Evolutionary conservation across 768 basidiomycete species (phyloP).

Genomic region (Termitomyces sp.): DNA sequence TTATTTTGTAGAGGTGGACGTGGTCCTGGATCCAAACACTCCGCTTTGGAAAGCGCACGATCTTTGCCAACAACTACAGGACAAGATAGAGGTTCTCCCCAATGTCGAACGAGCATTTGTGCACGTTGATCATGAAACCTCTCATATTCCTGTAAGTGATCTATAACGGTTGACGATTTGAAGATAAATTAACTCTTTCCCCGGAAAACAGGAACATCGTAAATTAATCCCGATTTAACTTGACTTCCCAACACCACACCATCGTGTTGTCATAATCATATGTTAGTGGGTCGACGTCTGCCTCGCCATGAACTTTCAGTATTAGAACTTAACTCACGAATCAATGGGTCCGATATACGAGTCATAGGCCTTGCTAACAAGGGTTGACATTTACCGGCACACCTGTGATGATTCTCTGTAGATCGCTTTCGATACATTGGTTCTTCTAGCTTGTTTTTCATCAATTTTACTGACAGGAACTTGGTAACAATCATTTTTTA

Average conservation of each 20-base stretch:
- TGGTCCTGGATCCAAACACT: constrained; percentile 87
- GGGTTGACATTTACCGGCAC: neutral
- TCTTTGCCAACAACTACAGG: constrained; percentile 77
- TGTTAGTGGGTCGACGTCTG: neutral
- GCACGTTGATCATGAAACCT: constrained; percentile 91
- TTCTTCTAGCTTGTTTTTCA: neutral
- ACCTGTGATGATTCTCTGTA: neutral
- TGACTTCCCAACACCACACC: neutral
- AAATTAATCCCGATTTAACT: constrained; percentile 24
- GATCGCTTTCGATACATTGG: neutral
- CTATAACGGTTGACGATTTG: neutral
- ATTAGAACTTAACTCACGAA: neutral
- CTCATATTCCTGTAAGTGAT: constrained; percentile 52
- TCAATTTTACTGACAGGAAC: neutral
- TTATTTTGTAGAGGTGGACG: constrained; percentile 93
- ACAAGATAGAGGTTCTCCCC: constrained; percentile 84
- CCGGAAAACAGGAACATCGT: constrained; percentile 40
- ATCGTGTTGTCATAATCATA: too few species aligned
- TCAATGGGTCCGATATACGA: neutral
- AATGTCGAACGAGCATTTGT: constrained; percentile 93
- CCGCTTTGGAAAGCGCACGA: constrained; percentile 89
- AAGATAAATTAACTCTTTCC: constrained; percentile 2
- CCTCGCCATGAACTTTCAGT: neutral
- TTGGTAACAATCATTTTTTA: neutral
- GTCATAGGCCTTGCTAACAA: neutral